Base-by-base conservation (phyloP, 192 early-diverging fungal genomes). In the Pilaira anomala region DNA sequence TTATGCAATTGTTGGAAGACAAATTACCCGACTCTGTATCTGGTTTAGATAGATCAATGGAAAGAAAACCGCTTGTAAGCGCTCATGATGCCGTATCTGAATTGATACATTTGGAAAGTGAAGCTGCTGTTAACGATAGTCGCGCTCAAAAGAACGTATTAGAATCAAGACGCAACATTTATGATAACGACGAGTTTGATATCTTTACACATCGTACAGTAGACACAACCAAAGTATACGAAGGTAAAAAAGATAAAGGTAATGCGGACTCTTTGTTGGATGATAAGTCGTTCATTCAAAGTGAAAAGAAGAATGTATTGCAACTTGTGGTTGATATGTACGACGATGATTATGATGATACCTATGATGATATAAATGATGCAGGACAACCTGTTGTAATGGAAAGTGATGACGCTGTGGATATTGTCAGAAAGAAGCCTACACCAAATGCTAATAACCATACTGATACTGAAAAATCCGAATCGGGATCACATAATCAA, bases 111-210 rank as follows among this genome's bases (percentile, higher is more conserved):
- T 22, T 42, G 22, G 8, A 45, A 19, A 30, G 16, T 18, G 6
- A 11, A 6, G n/a, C 25, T 12, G 2, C 4, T 62, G 40, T 19
- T n/a, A 13, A 18, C 0, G 41, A 25, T n/a, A n/a, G 40, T 3
- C 13, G 26, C 14, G 26, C n/a, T 25, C 14, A 51, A 14, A 30
- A 40, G 11, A 64, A 46, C 19, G 24, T 72, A 12, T 30, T 72
- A 26, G 25, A 48, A n/a, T 56, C 63, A 14, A 86, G 93, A 9
- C 76, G 81, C 13, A 98, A 96, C 66, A 79, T 96, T 29, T 94
- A 91, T 76, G 94, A 98, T 73, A 87, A 89, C 41, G 96, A 98
- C 66, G 92, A 93, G 62, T 96, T 97, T 76, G 94, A 98, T 62
- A 83, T 96, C 7, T 93, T 96, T 74, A 68, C 78, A 26, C 80